These are phyloP conservation scores for Diaporthe sp. DNA, from an alignment of 2,329 filamentous ascomycete genomes.

Conservation along the genomic window DNA sequence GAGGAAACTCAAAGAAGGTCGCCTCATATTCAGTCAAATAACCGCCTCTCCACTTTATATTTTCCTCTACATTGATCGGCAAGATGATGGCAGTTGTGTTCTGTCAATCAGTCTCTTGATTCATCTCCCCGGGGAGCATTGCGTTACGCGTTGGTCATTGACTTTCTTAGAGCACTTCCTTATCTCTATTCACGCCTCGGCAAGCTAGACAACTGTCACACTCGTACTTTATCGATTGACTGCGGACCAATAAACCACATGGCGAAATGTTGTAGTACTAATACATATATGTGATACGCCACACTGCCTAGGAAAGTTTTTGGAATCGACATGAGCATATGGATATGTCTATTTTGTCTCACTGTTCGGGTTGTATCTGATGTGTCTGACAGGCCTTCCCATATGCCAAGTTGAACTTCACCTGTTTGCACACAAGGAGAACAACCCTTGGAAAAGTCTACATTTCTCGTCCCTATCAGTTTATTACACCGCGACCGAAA, in stretches of 20 bases:
- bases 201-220: neutral
- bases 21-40: no score
- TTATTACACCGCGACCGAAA: neutral
- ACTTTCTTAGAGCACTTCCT: neutral
- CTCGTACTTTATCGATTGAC: neutral
- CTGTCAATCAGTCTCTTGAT: neutral
- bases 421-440: neutral
- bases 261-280: neutral
- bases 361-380: neutral
- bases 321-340: neutral
- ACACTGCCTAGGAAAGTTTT: neutral
- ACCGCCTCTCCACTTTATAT: neutral
- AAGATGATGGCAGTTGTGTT: neutral
- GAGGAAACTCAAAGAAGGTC: neutral
- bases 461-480: neutral
- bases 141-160: neutral
- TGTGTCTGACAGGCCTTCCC: neutral
- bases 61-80: neutral
- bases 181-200: no score
- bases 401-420: neutral
- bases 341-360: neutral
- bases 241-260: neutral
- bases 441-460: neutral
- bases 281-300: neutral
- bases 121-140: neutral